phyloP scores from a whole-genome alignment of 768 basidiomycete species.

The Lepiota venenata region DNA sequence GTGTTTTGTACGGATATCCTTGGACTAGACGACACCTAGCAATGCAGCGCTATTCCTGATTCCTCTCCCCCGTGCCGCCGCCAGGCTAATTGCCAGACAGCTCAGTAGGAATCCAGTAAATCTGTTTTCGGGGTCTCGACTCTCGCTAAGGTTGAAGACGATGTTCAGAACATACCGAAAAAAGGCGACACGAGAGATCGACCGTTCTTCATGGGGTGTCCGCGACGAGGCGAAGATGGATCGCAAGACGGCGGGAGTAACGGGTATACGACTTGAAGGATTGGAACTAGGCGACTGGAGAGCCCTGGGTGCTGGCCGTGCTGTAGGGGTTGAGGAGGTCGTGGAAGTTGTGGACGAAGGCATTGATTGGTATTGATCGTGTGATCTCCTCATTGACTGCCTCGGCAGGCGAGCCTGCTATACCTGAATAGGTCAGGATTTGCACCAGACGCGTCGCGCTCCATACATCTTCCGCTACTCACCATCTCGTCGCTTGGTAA shows the following conservation, averaged over 20 bases:
- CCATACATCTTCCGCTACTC: no score
- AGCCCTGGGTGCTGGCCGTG: conserved; percentile 30
- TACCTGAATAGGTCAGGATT: conserved; percentile 5
- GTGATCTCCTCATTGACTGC: conserved; percentile 3
- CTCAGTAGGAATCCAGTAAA: conserved; percentile 83
- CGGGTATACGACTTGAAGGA: conserved; percentile 64
- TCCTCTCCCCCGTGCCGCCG: conserved; percentile 67
- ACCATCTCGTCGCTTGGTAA: no score
- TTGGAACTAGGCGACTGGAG: conserved; percentile 32
- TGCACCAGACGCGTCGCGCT: no score
- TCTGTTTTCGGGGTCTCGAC: conserved; percentile 32
- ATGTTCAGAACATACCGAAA: conserved; percentile 54
- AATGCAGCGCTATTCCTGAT: conserved; percentile 64
- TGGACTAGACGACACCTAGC: conserved; percentile 55
- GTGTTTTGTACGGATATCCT: conserved; percentile 9
- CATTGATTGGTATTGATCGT: conserved; percentile 36
- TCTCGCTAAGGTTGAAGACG: background rate
- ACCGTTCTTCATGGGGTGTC: conserved; percentile 76
- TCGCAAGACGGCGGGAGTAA: conserved; percentile 77
- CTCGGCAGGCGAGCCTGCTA: background rate
- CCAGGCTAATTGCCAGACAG: conserved; percentile 75
- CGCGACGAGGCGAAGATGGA: conserved; percentile 87
- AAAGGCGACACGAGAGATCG: conserved; percentile 82
- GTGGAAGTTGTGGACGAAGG: conserved; percentile 41
- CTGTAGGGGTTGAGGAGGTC: conserved; percentile 45